These are phyloP conservation scores for Codiaeum variegatum DNA, from an alignment of 441 rosid genomes.

Conservation along the genomic window DNA sequence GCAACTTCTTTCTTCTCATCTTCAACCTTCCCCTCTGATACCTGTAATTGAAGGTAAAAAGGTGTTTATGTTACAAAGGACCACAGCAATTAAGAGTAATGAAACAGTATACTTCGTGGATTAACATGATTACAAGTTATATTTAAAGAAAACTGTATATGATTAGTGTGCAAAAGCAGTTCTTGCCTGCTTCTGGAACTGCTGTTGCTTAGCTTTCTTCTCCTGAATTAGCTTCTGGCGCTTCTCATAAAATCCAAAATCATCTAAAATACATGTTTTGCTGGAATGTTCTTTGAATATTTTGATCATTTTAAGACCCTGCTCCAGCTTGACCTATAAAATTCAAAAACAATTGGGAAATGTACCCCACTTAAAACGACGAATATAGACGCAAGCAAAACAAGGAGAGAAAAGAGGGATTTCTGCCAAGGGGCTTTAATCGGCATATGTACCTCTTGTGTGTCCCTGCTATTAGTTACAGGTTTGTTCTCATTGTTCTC, in stretches of 20 bases:
- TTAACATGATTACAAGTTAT: too few relatives aligned
- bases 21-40: slow-evolving; percentile 44
- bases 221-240: slow-evolving; percentile 78
- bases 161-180: neutral
- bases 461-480: slow-evolving; percentile 89
- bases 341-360: neutral
- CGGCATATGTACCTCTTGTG: slow-evolving; percentile 65
- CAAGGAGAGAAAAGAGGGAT: neutral
- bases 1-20: slow-evolving; percentile 48
- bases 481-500: slow-evolving; percentile 96
- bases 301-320: slow-evolving; percentile 69
- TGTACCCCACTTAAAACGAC: neutral
- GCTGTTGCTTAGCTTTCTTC: slow-evolving; percentile 73
- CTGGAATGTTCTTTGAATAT: slow-evolving; percentile 72
- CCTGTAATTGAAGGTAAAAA: slow-evolving; percentile 29
- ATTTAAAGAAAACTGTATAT: neutral
- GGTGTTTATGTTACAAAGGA: neutral
- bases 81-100: neutral
- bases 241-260: slow-evolving; percentile 77
- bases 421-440: neutral
- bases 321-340: slow-evolving; percentile 62
- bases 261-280: slow-evolving; percentile 82
- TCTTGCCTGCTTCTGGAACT: slow-evolving; percentile 60
- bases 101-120: neutral
- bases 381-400: neutral